Conservation (phyloP, 768 basidiomycete genomes). For the Rhodosporidiobolus sp. region DNA sequence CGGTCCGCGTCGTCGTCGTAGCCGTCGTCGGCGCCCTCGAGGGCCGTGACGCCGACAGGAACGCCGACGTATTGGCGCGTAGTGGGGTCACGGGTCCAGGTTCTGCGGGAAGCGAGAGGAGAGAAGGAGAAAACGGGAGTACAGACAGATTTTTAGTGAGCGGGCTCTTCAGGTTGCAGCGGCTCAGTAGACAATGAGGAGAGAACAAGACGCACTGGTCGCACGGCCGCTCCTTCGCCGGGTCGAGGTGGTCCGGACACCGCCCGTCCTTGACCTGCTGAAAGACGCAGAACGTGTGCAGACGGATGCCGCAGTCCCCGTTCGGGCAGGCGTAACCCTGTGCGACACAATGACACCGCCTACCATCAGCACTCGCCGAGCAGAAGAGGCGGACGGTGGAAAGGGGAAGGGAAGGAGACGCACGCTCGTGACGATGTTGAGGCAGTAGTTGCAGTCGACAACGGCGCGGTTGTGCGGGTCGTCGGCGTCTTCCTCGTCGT, state of each 20-base stretch:
- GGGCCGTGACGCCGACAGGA: slow-evolving; percentile 58
- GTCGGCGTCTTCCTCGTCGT: slow-evolving; percentile 52
- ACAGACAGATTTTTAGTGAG: background rate
- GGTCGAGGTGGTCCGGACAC: slow-evolving; percentile 21
- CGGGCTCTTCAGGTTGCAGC: background rate
- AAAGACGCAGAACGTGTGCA: slow-evolving; percentile 22
- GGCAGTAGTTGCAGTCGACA: slow-evolving; percentile 67
- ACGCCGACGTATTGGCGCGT: slow-evolving; percentile 57
- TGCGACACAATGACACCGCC: no score
- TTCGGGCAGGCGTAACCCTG: slow-evolving; percentile 53
- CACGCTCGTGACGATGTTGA: slow-evolving; percentile 56
- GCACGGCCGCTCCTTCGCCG: background rate
- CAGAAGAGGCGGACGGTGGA: slow-evolving; percentile 48
- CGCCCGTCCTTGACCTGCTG: background rate
- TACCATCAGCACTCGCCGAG: slow-evolving; percentile 65
- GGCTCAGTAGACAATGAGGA: no score
- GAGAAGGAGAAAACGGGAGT: background rate
- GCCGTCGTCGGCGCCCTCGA: background rate
- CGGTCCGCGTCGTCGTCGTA: slow-evolving; percentile 14
- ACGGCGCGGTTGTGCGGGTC: slow-evolving; percentile 46
- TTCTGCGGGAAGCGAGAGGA: background rate
- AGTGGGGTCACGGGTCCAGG: slow-evolving; percentile 6
- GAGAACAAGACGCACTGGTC: slow-evolving; percentile 15
- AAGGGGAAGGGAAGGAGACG: background rate
- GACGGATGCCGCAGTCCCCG: slow-evolving; percentile 42